phyloP scores from a whole-genome alignment of 1,284 basidiomycete species.

The Pisolithus thermaeus region DNA sequence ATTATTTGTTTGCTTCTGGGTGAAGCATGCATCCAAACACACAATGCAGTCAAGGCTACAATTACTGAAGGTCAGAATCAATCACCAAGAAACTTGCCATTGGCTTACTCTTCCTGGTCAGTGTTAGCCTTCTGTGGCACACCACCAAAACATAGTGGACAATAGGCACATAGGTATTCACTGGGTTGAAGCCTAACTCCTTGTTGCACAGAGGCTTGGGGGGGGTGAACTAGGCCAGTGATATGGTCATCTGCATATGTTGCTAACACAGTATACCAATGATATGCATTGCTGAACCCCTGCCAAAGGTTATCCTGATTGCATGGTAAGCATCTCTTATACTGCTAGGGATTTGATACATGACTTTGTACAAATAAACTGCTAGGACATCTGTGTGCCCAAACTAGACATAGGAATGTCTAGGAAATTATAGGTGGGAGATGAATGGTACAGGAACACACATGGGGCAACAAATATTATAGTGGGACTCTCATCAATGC shows the following conservation, averaged over 20 bases:
- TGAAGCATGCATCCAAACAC: constrained; percentile 2
- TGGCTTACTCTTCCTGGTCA: background rate
- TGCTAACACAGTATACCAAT: constrained; percentile 4
- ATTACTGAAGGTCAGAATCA: background rate
- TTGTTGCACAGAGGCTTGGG: background rate
- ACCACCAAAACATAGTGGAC: constrained; percentile 5
- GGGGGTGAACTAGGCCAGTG: background rate
- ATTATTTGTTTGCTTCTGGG: too few species aligned
- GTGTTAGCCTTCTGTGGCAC: background rate
- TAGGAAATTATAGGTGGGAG: background rate
- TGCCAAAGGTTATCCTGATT: background rate
- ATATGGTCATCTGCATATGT: constrained; percentile 1
- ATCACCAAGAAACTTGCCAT: background rate
- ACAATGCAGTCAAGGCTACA: constrained; percentile 1
- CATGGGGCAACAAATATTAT: background rate
- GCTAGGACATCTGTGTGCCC: too few species aligned
- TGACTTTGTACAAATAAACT: background rate
- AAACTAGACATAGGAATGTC: background rate
- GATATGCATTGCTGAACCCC: constrained; percentile 1
- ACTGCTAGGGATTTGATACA: background rate
- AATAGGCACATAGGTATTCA: constrained; percentile 1
- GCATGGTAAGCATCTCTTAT: background rate
- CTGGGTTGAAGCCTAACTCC: constrained; percentile 1
- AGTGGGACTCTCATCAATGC: background rate
- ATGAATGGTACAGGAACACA: background rate